Base-by-base conservation (phyloP, 192 early-diverging fungal species). In the Rhizophagus clarus region DNA sequence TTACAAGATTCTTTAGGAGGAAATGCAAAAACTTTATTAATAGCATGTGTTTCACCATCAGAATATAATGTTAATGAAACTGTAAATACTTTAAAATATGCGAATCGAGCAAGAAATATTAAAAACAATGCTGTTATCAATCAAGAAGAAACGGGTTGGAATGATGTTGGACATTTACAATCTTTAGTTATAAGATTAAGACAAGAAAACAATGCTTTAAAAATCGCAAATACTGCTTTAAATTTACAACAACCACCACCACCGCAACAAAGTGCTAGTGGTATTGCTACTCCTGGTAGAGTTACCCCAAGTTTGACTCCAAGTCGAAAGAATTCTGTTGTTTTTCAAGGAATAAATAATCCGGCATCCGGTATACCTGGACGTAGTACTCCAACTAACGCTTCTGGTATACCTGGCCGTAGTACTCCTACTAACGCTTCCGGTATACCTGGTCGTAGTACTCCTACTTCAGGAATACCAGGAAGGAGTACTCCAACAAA, bases 1-100 rank as follows among this genome's bases (percentile, higher is more conserved):
- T 89, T 99, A 66, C 97, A 98, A 83, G 98, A 98, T 84, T 95
- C 93, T 47, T 84, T 98, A 67, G 97, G 98, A 75, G 98, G 98
- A 42, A 98, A 94, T 81, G 93, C 95, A 60, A 91, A 92, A 80
- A 98, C 97, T 0, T 84, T 98, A 61, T 96, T 99, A 91, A 92
- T 99, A 76, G 96, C 98, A 0, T 98, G 97, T 84, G 94, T 97
- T 11, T 92, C 92, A 79, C 93, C 95, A 0, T 94, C 93, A 29
- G 95, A 96, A 79, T 80, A 88, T 68, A 96, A 97, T 81, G 85
- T 94, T 68, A 89, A 88, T 15, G 98, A 99, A 84, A 97, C 96
- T 12, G 80, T 99, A 45, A 98, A 96, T 82, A 99, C 98, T 4
- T 89, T 99, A 61, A 93, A 94, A 82, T 99, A 98, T 81, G 98